Percentiles rank a stretch among this genome's conserved stretches.
Conservation (phyloP, 495 filamentous ascomycete species). For the Daldinia vernicosa region DNA sequence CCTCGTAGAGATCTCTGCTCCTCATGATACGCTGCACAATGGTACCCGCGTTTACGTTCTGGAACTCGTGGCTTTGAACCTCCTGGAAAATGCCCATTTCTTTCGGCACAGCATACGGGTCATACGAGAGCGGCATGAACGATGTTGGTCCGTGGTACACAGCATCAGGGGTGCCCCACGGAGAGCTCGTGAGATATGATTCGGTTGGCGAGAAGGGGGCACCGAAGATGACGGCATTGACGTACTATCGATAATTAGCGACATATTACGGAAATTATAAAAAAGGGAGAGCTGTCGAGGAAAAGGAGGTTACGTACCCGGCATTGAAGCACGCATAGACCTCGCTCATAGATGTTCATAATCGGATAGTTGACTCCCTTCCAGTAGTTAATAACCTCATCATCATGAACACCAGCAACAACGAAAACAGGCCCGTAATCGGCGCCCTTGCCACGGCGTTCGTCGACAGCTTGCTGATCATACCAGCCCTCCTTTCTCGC, state of each 20-base stretch:
- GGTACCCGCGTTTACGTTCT: conserved; percentile 87
- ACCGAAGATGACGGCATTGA: conserved; percentile 85
- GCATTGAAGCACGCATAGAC: conserved; percentile 94
- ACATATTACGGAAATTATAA: conserved; percentile 7
- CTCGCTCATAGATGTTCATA: conserved; percentile 98
- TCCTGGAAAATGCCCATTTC: conserved; percentile 80
- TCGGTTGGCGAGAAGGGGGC: conserved; percentile 85
- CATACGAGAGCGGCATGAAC: conserved; percentile 86
- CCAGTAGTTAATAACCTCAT: conserved; percentile 91
- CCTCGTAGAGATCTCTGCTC: conserved; percentile 85
- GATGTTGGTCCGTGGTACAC: conserved; percentile 96
- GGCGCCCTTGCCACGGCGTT: conserved; percentile 68
- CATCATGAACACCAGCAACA: conserved; percentile 91
- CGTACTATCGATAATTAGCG: conserved; percentile 65
- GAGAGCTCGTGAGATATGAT: conserved; percentile 76
- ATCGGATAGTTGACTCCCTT: conserved; percentile 99
- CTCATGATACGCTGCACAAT: conserved; percentile 92
- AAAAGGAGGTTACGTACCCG: conserved; percentile 63
- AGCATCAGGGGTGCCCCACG: conserved; percentile 75
- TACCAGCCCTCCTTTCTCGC: conserved; percentile 77
- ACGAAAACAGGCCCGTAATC: conserved; percentile 86
- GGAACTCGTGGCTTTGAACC: conserved; percentile 76
- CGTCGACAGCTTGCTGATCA: conserved; percentile 64
- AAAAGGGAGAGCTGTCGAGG: neutral
- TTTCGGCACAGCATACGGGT: conserved; percentile 84